Evolutionary conservation across 768 basidiomycete species (phyloP), one percentile per base, ranked within the genome.

Genomic region (Obba rivulosa): DNA sequence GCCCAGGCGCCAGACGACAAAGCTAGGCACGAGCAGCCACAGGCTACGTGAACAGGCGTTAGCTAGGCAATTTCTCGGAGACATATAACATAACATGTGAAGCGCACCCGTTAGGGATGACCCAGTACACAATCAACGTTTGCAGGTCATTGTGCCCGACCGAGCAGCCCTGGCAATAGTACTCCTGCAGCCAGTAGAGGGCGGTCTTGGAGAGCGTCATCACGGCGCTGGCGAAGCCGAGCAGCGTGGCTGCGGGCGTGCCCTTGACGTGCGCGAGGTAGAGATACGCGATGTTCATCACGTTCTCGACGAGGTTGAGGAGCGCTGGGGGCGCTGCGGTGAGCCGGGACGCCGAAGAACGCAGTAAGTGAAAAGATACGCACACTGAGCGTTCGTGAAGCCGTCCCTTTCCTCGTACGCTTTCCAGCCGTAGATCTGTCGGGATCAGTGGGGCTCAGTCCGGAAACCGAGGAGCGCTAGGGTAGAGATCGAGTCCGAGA

Each of bases 171-270:
- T 57, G 57, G 62, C 88, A 90, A 59, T 73, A 90, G 64, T 84
- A 85, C 64, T 93, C 92, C 62, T 91, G 83, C 13, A 72, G 62
- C 74, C 78, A 79, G 66, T 94, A 95, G n/a, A 95, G 73, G 7
- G 81, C 62, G 2, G 92, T 95, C 70, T 95, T 94, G 34, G 83
- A 78, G 36, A 92, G 67, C 0, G 92, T 94, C 84, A 92, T 83
- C n/a, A 76, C 64, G 2, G 76, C 82, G 1, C 79, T 74, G 16
- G 77, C 71, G 59, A 92, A 87, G 3, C 90, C 92, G 46, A 94
- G 59, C 22, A 93, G 54, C 2, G 86, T 77, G 0, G 92, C 87
- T 11, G 78, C 68, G 2, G 87, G 78, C 65, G 81, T 82, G 44
- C 66, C 57, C 10, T 67, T 64, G 51, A 81, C 69, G 58, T 92